phyloP scores from a whole-genome alignment of 1,284 basidiomycete species.

The Cutaneotrichosporon spelunceum region DNA sequence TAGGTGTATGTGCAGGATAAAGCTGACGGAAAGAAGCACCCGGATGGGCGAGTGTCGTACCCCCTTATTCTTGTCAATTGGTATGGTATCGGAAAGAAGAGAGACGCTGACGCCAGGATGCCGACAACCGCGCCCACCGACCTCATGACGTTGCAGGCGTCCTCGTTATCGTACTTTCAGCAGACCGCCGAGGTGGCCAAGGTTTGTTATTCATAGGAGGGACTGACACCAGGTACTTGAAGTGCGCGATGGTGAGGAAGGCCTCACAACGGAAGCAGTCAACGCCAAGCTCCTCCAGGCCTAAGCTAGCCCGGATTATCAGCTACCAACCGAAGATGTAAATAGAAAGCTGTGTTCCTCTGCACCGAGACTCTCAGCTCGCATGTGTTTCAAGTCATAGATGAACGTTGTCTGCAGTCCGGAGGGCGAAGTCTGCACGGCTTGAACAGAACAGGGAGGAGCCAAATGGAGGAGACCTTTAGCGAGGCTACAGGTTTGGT shows the following conservation, averaged over 20 bases:
- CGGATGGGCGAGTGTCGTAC: conserved; percentile 79
- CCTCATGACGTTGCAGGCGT: conserved; percentile 77
- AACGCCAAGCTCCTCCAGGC: conserved; percentile 60
- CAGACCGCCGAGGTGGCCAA: conserved; percentile 54
- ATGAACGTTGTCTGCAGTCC: background rate
- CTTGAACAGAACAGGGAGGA: no score
- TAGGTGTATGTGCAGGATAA: conserved; percentile 20
- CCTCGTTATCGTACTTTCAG: conserved; percentile 74
- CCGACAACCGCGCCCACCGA: conserved; percentile 70
- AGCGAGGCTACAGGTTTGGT: background rate
- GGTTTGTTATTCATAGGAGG: conserved; percentile 26
- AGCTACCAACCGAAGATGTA: background rate
- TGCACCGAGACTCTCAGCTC: background rate
- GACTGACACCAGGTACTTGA: conserved; percentile 61
- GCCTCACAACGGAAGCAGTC: conserved; percentile 67
- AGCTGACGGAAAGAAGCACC: conserved; percentile 56
- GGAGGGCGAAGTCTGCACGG: background rate
- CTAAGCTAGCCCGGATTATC: background rate
- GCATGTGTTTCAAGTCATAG: background rate
- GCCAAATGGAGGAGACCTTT: background rate
- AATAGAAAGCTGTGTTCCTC: background rate
- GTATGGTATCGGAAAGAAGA: conserved; percentile 45
- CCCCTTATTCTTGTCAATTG: conserved; percentile 83
- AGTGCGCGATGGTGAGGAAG: conserved; percentile 72
- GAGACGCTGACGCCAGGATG: conserved; percentile 42